phyloP scores from a whole-genome alignment of 257 asterid species.

The Lycium barbarum region DNA sequence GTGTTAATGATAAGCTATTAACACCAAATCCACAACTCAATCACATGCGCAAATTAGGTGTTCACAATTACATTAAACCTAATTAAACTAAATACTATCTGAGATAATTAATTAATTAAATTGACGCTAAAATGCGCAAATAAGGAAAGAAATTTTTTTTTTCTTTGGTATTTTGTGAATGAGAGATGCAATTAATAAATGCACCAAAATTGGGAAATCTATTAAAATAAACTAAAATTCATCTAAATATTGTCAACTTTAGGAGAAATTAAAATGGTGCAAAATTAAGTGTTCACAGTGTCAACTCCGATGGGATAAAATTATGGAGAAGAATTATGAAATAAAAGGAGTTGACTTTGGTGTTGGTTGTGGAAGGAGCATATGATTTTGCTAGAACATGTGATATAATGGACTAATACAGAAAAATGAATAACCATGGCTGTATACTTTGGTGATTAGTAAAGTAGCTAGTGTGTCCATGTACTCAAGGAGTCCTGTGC shows the following conservation, averaged over 20 bases:
- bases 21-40: neutral
- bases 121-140: neutral
- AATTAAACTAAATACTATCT: neutral
- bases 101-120: neutral
- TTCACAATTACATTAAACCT: neutral
- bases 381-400: neutral
- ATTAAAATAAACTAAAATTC: neutral
- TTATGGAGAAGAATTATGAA: constrained; percentile 12
- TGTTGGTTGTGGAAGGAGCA: neutral
- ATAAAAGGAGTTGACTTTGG: constrained; percentile 19
- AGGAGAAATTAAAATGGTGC: neutral
- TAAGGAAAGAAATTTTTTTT: neutral
- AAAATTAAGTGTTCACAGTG: neutral
- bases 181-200: neutral
- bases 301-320: neutral
- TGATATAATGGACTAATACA: neutral
- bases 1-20: neutral
- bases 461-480: neutral
- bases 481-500: constrained; percentile 10
- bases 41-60: neutral
- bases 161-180: neutral
- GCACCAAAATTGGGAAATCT: neutral
- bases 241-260: neutral
- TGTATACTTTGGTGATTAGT: neutral
- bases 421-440: neutral